phyloP scores from a whole-genome alignment of 768 basidiomycete species.

The Boletus coccyginus region DNA sequence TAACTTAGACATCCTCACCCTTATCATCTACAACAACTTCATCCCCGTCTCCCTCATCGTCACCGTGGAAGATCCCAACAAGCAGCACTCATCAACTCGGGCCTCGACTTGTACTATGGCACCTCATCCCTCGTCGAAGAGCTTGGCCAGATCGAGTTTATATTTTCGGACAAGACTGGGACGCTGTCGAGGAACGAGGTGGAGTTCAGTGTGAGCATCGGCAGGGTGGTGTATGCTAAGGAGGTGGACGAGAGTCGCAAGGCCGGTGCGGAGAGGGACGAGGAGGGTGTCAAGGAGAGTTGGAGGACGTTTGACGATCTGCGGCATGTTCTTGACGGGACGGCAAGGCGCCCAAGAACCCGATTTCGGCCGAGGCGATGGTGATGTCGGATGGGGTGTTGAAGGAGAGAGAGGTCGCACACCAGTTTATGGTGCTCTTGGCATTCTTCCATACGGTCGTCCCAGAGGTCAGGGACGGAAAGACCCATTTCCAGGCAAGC shows the following conservation, averaged over 20 bases:
- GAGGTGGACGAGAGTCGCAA: constrained; percentile 83
- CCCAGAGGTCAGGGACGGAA: constrained; percentile 86
- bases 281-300: constrained; percentile 43
- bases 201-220: constrained; percentile 94
- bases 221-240: constrained; percentile 86
- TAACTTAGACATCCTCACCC: constrained; percentile 75
- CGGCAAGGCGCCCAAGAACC: constrained; percentile 40
- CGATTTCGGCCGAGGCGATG: constrained; percentile 43
- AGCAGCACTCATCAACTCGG: constrained; percentile 94
- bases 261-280: constrained; percentile 48
- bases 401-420: constrained; percentile 50
- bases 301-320: constrained; percentile 84
- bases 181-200: constrained; percentile 97
- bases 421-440: constrained; percentile 77
- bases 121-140: constrained; percentile 98
- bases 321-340: constrained; percentile 48
- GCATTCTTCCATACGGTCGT: constrained; percentile 99
- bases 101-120: constrained; percentile 99
- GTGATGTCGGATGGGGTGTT: background rate
- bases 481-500: constrained; percentile 91
- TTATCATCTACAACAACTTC: constrained; percentile 99
- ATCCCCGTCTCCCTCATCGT: constrained; percentile 99
- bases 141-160: constrained; percentile 95
- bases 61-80: constrained; percentile 98
- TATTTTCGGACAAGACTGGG: constrained; percentile 94